Conservation (phyloP, 257 asterid species). For the Solanum etuberosum region DNA sequence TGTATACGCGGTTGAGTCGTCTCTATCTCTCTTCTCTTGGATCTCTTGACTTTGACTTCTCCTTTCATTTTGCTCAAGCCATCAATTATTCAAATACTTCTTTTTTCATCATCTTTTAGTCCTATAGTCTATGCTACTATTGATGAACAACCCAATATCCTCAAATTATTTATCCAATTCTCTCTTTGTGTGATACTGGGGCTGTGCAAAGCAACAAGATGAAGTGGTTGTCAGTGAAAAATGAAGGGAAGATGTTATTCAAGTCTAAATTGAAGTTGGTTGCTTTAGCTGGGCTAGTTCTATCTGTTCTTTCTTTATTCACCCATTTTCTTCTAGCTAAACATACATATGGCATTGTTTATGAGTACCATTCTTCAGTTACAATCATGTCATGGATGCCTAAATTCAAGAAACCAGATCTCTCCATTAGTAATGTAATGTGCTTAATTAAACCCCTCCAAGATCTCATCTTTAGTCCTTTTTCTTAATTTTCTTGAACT, state of each 20-base stretch:
- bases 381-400: constrained; percentile 96
- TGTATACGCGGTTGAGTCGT: background rate
- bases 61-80: background rate
- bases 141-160: background rate
- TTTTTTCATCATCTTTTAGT: background rate
- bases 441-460: background rate
- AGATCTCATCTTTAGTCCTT: constrained; percentile 21
- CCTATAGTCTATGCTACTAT: background rate
- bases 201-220: background rate
- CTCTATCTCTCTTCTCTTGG: background rate
- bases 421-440: constrained; percentile 40
- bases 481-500: background rate
- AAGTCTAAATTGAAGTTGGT: constrained; percentile 77
- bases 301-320: constrained; percentile 68
- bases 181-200: background rate
- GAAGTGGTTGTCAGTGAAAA: constrained; percentile 46
- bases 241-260: constrained; percentile 55
- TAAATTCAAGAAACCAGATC: constrained; percentile 49
- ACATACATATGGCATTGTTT: constrained; percentile 50
- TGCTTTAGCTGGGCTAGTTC: constrained; percentile 63
- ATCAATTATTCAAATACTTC: background rate
- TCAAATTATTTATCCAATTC: background rate
- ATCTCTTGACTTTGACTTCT: background rate
- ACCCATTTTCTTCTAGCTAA: constrained; percentile 85
- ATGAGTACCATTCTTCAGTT: constrained; percentile 79